A percentile compares a stretch with the other conserved stretches of the same genome.
These are phyloP conservation scores for Pythium periplocum DNA, from an alignment of 352 stramenopile species.

Conservation along the genomic window DNA sequence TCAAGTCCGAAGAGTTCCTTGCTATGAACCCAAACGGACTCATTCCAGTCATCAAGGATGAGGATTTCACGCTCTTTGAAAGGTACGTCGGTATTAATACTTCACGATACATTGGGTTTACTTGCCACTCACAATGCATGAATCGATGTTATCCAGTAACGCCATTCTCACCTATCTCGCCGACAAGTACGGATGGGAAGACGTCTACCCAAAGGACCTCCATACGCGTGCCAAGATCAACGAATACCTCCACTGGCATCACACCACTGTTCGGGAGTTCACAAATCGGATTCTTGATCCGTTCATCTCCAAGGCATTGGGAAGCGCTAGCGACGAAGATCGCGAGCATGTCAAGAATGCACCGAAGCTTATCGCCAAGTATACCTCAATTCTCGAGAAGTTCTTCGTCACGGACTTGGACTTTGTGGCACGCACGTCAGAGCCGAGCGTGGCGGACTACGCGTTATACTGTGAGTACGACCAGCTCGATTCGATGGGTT, in stretches of 20 bases:
- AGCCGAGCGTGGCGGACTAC: slow-evolving; percentile 57
- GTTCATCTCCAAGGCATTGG: slow-evolving; percentile 14
- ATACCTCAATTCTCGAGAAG: slow-evolving; percentile 34
- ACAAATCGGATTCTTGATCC: slow-evolving; percentile 38
- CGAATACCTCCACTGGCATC: slow-evolving; percentile 68
- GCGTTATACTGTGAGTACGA: slow-evolving; percentile 62
- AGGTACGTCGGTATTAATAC: slow-evolving; percentile 13
- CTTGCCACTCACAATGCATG: too few species aligned
- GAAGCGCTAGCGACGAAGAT: slow-evolving; percentile 8
- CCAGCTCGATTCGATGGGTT: slow-evolving; percentile 49
- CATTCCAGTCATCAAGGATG: slow-evolving; percentile 44
- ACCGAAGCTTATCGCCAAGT: slow-evolving; percentile 20
- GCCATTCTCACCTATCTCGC: slow-evolving; percentile 51
- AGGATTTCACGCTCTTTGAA: slow-evolving; percentile 50
- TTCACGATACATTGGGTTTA: too few species aligned
- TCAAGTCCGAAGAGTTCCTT: slow-evolving; percentile 35
- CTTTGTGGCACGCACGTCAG: slow-evolving; percentile 43
- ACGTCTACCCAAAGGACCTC: slow-evolving; percentile 40
- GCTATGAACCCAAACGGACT: slow-evolving; percentile 46
- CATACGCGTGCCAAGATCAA: slow-evolving; percentile 51
- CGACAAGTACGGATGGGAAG: slow-evolving; percentile 37
- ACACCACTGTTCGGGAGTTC: slow-evolving; percentile 45
- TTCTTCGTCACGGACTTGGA: slow-evolving; percentile 42
- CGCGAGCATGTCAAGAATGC: slow-evolving; percentile 11
- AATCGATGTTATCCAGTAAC: slow-evolving; percentile 8